phyloP scores from a whole-genome alignment of 2,329 filamentous ascomycete genomes.

The Calonectria pauciramosa region DNA sequence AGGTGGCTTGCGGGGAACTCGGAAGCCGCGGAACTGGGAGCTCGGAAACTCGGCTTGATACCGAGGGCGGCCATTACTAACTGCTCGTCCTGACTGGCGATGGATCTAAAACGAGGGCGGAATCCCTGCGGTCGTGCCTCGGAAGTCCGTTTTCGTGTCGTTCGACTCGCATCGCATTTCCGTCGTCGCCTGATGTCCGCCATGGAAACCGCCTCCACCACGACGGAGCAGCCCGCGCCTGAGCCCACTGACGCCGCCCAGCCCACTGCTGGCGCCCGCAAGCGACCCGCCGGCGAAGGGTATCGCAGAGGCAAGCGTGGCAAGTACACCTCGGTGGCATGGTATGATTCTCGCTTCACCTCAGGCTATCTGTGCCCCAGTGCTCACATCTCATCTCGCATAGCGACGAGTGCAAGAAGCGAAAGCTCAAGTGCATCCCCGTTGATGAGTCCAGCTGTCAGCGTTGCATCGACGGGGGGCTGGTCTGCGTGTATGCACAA shows the following conservation, averaged over 20 bases:
- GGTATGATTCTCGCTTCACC: constrained; percentile 42
- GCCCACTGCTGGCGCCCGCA: not conserved
- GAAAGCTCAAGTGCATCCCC: constrained; percentile 57
- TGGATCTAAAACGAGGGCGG: constrained; percentile 18
- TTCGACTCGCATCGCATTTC: constrained; percentile 2
- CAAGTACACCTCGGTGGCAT: constrained; percentile 55
- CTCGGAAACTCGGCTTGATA: constrained; percentile 38
- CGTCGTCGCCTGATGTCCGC: not conserved
- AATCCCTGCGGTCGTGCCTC: constrained; percentile 21
- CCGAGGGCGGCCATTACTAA: constrained; percentile 28
- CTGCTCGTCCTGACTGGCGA: constrained; percentile 17
- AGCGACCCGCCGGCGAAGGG: constrained; percentile 15
- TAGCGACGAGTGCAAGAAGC: constrained; percentile 56
- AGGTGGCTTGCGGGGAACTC: constrained; percentile 27
- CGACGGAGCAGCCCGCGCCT: constrained; percentile 17
- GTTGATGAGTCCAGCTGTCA: constrained; percentile 45
- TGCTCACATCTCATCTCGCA: constrained; percentile 19
- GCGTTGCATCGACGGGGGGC: constrained; percentile 46
- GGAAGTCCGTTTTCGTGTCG: constrained; percentile 20
- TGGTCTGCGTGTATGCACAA: constrained; percentile 45
- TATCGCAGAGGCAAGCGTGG: constrained; percentile 47
- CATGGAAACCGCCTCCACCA: constrained; percentile 20
- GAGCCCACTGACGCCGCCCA: constrained; percentile 18
- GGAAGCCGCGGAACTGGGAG: constrained; percentile 9
- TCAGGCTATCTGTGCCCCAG: not conserved